A percentile compares a stretch with the other conserved stretches of the same genome.
These are phyloP conservation scores for Fonsecaea multimorphosa DNA, from an alignment of 2,329 filamentous ascomycete genomes.

Conservation along the genomic window DNA sequence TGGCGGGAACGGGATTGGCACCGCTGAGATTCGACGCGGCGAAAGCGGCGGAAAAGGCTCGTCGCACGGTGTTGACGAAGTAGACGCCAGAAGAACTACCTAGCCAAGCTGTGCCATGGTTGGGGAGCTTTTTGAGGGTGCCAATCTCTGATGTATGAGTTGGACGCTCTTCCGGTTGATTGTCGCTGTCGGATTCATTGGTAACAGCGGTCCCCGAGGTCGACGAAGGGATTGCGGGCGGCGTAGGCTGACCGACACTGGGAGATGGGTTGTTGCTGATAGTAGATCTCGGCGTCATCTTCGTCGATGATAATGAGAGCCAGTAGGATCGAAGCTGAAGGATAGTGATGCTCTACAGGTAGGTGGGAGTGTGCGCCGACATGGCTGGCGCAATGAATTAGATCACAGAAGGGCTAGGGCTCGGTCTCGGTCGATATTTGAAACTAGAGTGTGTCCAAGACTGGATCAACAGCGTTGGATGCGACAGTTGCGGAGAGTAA, in stretches of 20 bases:
- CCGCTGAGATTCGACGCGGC: conserved; percentile 35
- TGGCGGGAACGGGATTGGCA: conserved; percentile 38
- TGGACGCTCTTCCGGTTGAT: conserved; percentile 37
- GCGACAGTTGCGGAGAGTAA: background rate
- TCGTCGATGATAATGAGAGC: background rate
- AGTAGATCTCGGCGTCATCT: conserved; percentile 32
- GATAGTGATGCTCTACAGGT: conserved; percentile 8
- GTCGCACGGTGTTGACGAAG: conserved; percentile 61
- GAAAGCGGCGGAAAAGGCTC: conserved; percentile 54
- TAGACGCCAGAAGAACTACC: conserved; percentile 61
- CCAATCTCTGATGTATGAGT: conserved; percentile 50
- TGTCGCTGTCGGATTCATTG: conserved; percentile 36
- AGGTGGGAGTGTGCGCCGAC: conserved; percentile 1
- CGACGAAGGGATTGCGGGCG: conserved; percentile 31
- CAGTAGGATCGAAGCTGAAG: background rate
- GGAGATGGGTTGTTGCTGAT: conserved; percentile 30
- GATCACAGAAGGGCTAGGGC: background rate
- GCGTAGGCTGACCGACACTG: conserved; percentile 34
- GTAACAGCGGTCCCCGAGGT: conserved; percentile 27
- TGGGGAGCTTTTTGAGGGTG: conserved; percentile 50
- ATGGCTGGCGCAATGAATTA: conserved; percentile 8
- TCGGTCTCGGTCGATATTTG: background rate
- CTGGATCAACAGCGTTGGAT: background rate
- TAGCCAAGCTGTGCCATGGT: conserved; percentile 58
- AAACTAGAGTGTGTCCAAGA: background rate